Percentiles rank a stretch among this genome's conserved stretches.
phyloP scores from a whole-genome alignment of 768 basidiomycete genomes.

The Cystofilobasidium ferigula region DNA sequence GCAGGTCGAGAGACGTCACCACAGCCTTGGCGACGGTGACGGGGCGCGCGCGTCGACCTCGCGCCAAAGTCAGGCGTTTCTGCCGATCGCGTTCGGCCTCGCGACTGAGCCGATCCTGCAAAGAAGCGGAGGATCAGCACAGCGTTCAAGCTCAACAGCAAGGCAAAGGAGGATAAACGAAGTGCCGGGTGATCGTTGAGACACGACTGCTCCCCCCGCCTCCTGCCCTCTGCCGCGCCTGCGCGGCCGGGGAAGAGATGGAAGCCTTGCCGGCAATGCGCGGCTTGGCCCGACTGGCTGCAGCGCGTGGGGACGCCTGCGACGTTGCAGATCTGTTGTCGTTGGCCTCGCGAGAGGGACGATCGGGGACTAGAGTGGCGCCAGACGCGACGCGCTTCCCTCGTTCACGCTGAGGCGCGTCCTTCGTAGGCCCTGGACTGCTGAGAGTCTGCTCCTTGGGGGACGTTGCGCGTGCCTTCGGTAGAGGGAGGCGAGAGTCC shows the following conservation, averaged over 20 bases:
- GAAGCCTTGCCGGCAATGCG: background rate
- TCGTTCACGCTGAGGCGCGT: background rate
- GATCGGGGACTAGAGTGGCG: background rate
- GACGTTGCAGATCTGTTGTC: background rate
- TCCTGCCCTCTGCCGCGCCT: constrained; percentile 27
- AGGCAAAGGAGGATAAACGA: constrained; percentile 32
- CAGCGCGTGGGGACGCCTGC: background rate
- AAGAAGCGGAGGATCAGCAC: too few species aligned
- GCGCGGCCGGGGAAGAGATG: background rate
- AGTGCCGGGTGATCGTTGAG: constrained; percentile 77
- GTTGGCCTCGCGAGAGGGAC: background rate
- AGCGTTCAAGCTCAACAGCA: background rate
- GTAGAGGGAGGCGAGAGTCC: background rate
- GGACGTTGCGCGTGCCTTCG: background rate
- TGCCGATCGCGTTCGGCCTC: constrained; percentile 50
- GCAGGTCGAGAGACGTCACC: constrained; percentile 75
- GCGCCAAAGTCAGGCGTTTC: constrained; percentile 66
- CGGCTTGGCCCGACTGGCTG: background rate
- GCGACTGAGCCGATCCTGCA: constrained; percentile 54
- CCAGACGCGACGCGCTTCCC: background rate
- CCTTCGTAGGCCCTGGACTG: background rate
- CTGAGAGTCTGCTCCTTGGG: background rate
- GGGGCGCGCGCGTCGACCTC: constrained; percentile 75
- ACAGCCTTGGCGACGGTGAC: constrained; percentile 78
- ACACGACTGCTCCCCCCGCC: constrained; percentile 51